A percentile compares a stretch with the other conserved stretches of the same genome.
These are phyloP conservation scores for Mortierella sp. DNA, from an alignment of 371 early-diverging fungal species.

Conservation along the genomic window DNA sequence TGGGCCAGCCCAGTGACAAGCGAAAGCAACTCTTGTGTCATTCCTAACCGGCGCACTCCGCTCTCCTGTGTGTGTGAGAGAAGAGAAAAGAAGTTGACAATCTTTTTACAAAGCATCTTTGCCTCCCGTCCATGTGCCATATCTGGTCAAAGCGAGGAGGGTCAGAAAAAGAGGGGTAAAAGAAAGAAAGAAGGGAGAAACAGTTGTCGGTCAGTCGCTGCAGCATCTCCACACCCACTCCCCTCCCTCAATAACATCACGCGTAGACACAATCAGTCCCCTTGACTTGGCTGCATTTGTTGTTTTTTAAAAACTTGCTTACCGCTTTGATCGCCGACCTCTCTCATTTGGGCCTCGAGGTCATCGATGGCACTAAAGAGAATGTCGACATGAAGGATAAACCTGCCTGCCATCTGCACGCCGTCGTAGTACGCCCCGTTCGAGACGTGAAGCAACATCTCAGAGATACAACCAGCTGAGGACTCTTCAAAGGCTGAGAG, in stretches of 20 bases:
- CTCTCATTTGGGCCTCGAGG: slow-evolving; percentile 77
- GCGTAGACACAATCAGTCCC: slow-evolving; percentile 1
- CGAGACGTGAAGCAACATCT: slow-evolving; percentile 96
- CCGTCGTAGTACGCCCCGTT: slow-evolving; percentile 91
- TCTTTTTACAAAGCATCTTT: slow-evolving; percentile 91
- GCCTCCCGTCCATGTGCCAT: slow-evolving; percentile 88
- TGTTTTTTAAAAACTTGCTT: slow-evolving; percentile 13
- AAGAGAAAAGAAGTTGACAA: slow-evolving; percentile 93
- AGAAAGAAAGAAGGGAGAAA: neutral
- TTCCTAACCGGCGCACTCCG: slow-evolving; percentile 76
- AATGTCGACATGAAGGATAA: slow-evolving; percentile 94
- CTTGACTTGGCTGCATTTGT: neutral
- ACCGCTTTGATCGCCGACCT: slow-evolving; percentile 70
- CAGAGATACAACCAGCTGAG: slow-evolving; percentile 96
- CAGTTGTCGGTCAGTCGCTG: slow-evolving; percentile 1
- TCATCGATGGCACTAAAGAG: slow-evolving; percentile 93
- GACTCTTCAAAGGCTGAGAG: slow-evolving; percentile 97
- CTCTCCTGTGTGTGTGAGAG: slow-evolving; percentile 86
- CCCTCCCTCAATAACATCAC: neutral
- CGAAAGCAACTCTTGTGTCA: slow-evolving; percentile 91
- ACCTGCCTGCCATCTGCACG: slow-evolving; percentile 89
- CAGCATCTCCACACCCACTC: neutral
- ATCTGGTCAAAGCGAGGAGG: slow-evolving; percentile 52
- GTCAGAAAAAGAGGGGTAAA: neutral
- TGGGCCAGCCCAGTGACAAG: slow-evolving; percentile 96